Conservation (phyloP, 2,329 filamentous ascomycete genomes). For the Aspergillus sp. region DNA sequence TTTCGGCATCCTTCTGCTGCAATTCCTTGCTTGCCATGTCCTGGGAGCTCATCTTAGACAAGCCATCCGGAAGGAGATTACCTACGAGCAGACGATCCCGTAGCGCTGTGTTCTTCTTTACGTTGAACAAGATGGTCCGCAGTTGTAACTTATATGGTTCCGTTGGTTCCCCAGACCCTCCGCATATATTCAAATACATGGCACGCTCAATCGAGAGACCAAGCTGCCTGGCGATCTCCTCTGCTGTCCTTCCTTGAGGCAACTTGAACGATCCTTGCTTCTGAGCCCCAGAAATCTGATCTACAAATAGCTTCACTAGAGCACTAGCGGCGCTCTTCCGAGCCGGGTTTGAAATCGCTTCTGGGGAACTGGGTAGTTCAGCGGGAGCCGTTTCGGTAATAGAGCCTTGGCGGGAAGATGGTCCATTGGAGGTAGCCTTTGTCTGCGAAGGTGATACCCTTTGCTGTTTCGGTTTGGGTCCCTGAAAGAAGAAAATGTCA, state of each 20-base stretch:
- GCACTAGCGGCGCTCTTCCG: slow-evolving; percentile 63
- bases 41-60: slow-evolving; percentile 81
- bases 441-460: slow-evolving; percentile 26
- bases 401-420: slow-evolving; percentile 21
- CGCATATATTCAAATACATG: slow-evolving; percentile 47
- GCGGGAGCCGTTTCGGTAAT: slow-evolving; percentile 24
- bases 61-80: slow-evolving; percentile 60
- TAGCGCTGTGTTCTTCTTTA: slow-evolving; percentile 79
- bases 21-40: slow-evolving; percentile 89
- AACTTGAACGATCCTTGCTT: slow-evolving; percentile 58
- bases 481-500: slow-evolving; percentile 17
- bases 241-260: slow-evolving; percentile 54
- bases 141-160: slow-evolving; percentile 56
- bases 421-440: slow-evolving; percentile 26
- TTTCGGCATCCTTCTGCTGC: slow-evolving; percentile 54
- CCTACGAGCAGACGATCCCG: slow-evolving; percentile 66
- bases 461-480: slow-evolving; percentile 36
- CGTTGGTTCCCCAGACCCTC: slow-evolving; percentile 44
- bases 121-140: slow-evolving; percentile 71
- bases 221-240: slow-evolving; percentile 59
- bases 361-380: slow-evolving; percentile 29
- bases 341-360: slow-evolving; percentile 51
- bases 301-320: slow-evolving; percentile 60
- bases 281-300: slow-evolving; percentile 57
- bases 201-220: slow-evolving; percentile 73